Evolutionary conservation across 306 rosid species (phyloP), one percentile per base, ranked within the genome.

Genomic region (Arachis stenosperma): DNA sequence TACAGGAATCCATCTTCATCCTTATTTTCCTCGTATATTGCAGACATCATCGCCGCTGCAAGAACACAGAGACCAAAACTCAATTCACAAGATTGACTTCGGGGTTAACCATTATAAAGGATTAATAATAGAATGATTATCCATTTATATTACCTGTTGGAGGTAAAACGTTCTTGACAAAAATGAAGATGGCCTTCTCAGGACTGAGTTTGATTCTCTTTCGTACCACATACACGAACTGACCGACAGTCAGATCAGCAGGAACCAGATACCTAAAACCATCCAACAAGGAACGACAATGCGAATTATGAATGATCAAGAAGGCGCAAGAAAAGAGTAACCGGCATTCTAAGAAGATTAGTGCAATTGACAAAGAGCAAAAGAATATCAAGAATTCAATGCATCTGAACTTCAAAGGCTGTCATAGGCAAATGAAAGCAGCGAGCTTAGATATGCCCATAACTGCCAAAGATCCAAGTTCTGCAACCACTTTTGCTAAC

Each of bases 1-100:
- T 91, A 91, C 48, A 91, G 85, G 79, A 91, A 91, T 48, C 97
- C 97, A 84, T 91, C 97, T 71, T 91, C 95, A 30, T 89, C 97
- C 79, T 89, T 91, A 78, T 89, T 79, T 75, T 89, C 97, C 85
- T 91, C 97, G 13, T 91, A 91, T 63, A 87, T 89, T 10, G 97
- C 87, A 61, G 97, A 91, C 97, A 91, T 87, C 96, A 91, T 87
- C 27, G 96, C 91, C 76, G 91, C 97, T 91, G 87, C 82, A 80
- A 61, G 48, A 76, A 71, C 65, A 79, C n/a, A 83, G 62, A 71
- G 50, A 14, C 1, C 58, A 75, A 59, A 58, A 12, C 75, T 82
- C 57, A 69, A 44, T 33, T 78, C 63, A 69, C 64, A 61, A 50
- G 57, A 76, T 12, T 12, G 12, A 22, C 15, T 52, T 27, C 2